phyloP scores from a whole-genome alignment of 768 basidiomycete species.

The Podaxis sp. region DNA sequence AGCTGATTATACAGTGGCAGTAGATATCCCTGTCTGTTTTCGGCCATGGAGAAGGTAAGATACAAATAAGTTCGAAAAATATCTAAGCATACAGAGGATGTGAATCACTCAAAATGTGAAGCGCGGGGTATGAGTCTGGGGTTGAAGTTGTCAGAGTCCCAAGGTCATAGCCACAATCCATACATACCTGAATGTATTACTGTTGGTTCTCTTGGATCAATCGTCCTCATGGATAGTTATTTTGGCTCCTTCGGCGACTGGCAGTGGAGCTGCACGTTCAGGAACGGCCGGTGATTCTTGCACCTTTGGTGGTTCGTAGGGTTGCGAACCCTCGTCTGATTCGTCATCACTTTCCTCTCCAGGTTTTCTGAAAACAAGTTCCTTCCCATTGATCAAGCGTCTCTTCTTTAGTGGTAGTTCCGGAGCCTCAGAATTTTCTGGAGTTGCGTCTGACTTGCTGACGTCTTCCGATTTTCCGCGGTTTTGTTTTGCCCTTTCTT shows the following conservation, averaged over 20 bases:
- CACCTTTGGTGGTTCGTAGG: constrained; percentile 4
- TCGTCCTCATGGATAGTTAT: constrained; percentile 35
- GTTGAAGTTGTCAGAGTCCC: background rate
- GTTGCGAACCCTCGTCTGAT: constrained; percentile 25
- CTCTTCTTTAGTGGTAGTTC: constrained; percentile 72
- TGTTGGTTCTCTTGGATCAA: constrained; percentile 11
- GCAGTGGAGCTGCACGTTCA: constrained; percentile 9
- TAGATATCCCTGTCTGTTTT: background rate
- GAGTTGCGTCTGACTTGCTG: constrained; percentile 20
- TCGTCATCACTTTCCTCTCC: constrained; percentile 41
- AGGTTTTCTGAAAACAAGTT: constrained; percentile 52
- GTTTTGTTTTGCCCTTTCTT: constrained; percentile 57
- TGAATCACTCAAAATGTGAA: background rate
- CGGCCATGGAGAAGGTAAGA: background rate
- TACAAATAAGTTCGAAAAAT: background rate
- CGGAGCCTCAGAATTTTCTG: constrained; percentile 14
- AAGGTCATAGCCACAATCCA: background rate
- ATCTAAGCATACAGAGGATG: constrained; percentile 4
- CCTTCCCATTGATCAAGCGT: constrained; percentile 76
- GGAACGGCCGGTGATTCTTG: background rate
- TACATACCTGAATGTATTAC: background rate
- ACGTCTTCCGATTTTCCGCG: constrained; percentile 27
- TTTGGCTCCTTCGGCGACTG: constrained; percentile 21
- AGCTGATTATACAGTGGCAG: background rate
- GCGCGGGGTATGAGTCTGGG: background rate